These are phyloP conservation scores for Aureobasidium sp. DNA, from an alignment of 2,329 filamentous ascomycete genomes.

Conservation along the genomic window DNA sequence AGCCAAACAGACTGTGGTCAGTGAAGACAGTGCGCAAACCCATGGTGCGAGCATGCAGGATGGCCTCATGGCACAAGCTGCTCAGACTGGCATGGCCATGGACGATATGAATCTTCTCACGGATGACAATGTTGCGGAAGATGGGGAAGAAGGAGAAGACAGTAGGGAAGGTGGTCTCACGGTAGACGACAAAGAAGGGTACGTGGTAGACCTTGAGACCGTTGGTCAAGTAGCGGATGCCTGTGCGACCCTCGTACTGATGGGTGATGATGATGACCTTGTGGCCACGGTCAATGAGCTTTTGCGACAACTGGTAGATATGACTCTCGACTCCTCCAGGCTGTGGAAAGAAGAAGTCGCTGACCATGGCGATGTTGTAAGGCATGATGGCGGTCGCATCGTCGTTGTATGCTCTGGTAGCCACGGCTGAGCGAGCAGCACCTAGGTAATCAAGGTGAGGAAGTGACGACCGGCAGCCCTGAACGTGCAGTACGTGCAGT, in stretches of 20 bases:
- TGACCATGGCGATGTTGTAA: conserved; percentile 82
- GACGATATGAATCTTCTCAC: conserved; percentile 92
- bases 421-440: background rate
- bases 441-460: background rate
- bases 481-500: background rate
- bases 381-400: conserved; percentile 39
- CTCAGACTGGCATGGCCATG: conserved; percentile 95
- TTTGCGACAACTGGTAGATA: conserved; percentile 94
- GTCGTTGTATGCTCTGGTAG: background rate
- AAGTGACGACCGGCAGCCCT: background rate
- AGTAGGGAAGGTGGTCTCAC: conserved; percentile 85
- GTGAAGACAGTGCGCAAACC: conserved; percentile 92
- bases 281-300: conserved; percentile 93
- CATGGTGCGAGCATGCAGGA: conserved; percentile 93
- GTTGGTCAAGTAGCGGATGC: conserved; percentile 91
- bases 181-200: conserved; percentile 92
- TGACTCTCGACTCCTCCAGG: conserved; percentile 93
- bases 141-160: conserved; percentile 98
- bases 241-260: conserved; percentile 82
- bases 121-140: conserved; percentile 91
- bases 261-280: conserved; percentile 98
- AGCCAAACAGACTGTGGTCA: conserved; percentile 94
- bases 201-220: conserved; percentile 98
- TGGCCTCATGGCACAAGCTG: conserved; percentile 87
- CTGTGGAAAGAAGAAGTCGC: conserved; percentile 99